Conservation (phyloP, 352 stramenopile genomes). For the Pythium phragmitis region DNA sequence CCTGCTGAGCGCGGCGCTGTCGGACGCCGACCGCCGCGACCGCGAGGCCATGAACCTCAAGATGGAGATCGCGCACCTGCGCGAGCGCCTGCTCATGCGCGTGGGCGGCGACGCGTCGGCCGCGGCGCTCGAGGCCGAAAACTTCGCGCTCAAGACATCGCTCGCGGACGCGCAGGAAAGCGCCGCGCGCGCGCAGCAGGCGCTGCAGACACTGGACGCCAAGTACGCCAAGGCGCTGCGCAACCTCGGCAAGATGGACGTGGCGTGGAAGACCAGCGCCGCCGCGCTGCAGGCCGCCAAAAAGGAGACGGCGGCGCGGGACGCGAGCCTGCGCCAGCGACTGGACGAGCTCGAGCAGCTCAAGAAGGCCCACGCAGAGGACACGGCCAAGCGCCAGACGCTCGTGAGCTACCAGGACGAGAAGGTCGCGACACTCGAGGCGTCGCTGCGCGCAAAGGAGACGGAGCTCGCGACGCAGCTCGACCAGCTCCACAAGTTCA, state of each 20-base stretch:
- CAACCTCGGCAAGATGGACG: conserved; percentile 70
- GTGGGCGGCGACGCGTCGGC: conserved; percentile 75
- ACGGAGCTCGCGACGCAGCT: conserved; percentile 6
- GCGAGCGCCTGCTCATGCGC: conserved; percentile 62
- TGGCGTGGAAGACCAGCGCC: conserved; percentile 64
- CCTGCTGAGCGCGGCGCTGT: conserved; percentile 45
- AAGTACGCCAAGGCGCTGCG: conserved; percentile 69
- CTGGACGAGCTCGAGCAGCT: conserved; percentile 26
- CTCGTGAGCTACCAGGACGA: conserved; percentile 22
- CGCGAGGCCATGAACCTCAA: conserved; percentile 85
- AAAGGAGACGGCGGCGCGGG: conserved; percentile 14
- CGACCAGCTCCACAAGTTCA: conserved; percentile 15
- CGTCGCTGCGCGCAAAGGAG: conserved; percentile 7
- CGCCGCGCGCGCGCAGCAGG: conserved; percentile 39
- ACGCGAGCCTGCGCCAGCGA: conserved; percentile 12
- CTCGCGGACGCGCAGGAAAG: conserved; percentile 53
- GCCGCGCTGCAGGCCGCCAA: conserved; percentile 28
- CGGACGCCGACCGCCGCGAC: conserved; percentile 51
- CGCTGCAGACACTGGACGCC: conserved; percentile 46
- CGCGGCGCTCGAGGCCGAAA: conserved; percentile 76
- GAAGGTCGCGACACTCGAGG: conserved; percentile 26
- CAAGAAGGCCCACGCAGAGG: conserved; percentile 26
- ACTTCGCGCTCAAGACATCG: conserved; percentile 58
- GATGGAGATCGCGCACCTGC: conserved; percentile 79
- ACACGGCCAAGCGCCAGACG: conserved; percentile 21